A percentile compares a stretch with the other conserved stretches of the same genome.
Evolutionary conservation across 2,329 filamentous ascomycete species (phyloP).

Genomic region (Coniochaeta prunicola): DNA sequence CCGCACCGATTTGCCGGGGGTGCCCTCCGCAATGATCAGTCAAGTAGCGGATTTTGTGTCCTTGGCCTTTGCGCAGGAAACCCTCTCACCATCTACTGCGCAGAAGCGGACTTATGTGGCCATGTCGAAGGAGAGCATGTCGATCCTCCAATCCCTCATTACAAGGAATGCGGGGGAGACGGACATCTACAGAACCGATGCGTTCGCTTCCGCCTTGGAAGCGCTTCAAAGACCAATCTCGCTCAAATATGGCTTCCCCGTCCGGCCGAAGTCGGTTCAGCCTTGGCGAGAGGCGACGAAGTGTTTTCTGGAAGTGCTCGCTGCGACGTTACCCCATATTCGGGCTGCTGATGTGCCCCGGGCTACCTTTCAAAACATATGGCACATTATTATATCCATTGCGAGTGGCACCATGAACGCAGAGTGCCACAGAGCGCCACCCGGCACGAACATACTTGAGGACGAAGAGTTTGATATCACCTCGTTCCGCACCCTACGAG

Average conservation of each 20-base stretch:
- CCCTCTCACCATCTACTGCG: conserved; percentile 23
- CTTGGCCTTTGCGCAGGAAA: conserved; percentile 53
- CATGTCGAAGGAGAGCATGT: conserved; percentile 76
- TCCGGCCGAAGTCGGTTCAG: conserved; percentile 60
- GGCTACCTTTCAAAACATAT: conserved; percentile 50
- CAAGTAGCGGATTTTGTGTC: conserved; percentile 65
- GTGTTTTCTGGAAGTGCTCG: conserved; percentile 60
- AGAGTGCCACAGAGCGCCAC: conserved; percentile 41
- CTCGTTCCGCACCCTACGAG: conserved; percentile 62
- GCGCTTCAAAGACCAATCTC: conserved; percentile 64
- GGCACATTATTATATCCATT: conserved; percentile 60
- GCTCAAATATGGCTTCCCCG: conserved; percentile 74
- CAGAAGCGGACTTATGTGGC: conserved; percentile 77
- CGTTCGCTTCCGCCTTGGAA: conserved; percentile 56
- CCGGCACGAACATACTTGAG: conserved; percentile 41
- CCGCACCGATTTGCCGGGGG: conserved; percentile 55
- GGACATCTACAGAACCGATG: conserved; percentile 64
- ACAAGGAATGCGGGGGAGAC: conserved; percentile 50
- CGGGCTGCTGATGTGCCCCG: conserved; percentile 38
- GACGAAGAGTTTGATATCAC: conserved; percentile 79
- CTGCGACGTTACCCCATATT: conserved; percentile 56
- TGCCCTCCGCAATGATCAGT: conserved; percentile 60
- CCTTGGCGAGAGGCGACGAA: conserved; percentile 78
- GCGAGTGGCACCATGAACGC: conserved; percentile 64
- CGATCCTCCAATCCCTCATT: conserved; percentile 55